Evolutionary conservation across 176 grass and related monocot genomes (phyloP), one percentile per base, ranked within the genome.

Genomic region (Avena insularis): DNA sequence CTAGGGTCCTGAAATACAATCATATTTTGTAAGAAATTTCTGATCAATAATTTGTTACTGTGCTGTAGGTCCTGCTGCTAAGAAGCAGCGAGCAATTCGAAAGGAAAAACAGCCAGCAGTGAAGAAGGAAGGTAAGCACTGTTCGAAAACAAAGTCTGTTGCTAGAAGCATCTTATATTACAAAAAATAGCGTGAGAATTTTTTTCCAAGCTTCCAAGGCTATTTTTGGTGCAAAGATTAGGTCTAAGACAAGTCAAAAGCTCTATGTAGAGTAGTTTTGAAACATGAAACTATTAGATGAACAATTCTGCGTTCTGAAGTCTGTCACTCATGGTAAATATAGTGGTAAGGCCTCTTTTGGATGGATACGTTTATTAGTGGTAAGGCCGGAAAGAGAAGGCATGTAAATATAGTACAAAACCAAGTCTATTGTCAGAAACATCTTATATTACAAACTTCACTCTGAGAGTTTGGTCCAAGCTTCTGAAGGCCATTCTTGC

Each of bases 51-150:
- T 77, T 66, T 87, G 31, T 23, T n/a, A 82, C 64, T 71, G 53
- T 69, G 29, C 45, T 84, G n/a, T 84, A 95, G 91, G 91, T 54
- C 71, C 86, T 76, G 51, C 76, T 84, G 71, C 81, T 87, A 91
- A 91, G 86, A 92, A 86, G 57, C 90, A 50, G 63, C 57, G 59
- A 38, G 72, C 68, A 78, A 84, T 27, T 77, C 58, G 75, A 72
- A 89, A 79, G 84, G 78, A 84, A 77, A 87, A 66, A 71, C 33
- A 75, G 20, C n/a, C 88, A 88, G 60, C 63, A 57, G 75, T 76
- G 80, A 91, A 86, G 87, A 97, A 83, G 79, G 92, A 84, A 84
- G 88, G 96, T 98, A 88, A 80, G 69, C 90, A 38, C 23, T 83
- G 77, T 89, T 10, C 8, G 14, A 54, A 53, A 76, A 40, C 12